phyloP scores from a whole-genome alignment of 2,329 filamentous ascomycete species.

The Paracamarosporium sp. region DNA sequence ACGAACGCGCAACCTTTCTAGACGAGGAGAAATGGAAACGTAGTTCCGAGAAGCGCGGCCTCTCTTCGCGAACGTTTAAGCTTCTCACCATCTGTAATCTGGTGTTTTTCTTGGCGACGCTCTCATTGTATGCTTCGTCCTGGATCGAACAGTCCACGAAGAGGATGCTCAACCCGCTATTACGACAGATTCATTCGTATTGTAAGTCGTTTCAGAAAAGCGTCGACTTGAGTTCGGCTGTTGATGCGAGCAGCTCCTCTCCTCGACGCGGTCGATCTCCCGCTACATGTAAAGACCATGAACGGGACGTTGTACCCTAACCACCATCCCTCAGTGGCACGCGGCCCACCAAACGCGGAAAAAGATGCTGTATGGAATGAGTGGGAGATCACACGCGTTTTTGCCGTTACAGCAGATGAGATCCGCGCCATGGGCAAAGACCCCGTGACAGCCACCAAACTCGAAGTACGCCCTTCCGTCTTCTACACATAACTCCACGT shows the following conservation, averaged over 20 bases:
- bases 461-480: conserved; percentile 1
- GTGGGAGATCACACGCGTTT: conserved; percentile 20
- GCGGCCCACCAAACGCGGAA: conserved; percentile 11
- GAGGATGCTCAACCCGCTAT: background rate
- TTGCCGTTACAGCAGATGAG: conserved; percentile 11
- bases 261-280: background rate
- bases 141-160: background rate
- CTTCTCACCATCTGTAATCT: background rate
- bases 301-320: conserved; percentile 1
- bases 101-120: background rate
- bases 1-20: conserved; percentile 1
- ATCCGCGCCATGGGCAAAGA: conserved; percentile 15
- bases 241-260: background rate
- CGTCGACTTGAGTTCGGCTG: too few species aligned
- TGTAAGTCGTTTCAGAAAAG: background rate
- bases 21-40: background rate
- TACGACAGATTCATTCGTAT: background rate
- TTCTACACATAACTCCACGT: too few species aligned
- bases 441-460: conserved; percentile 9
- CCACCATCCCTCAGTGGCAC: conserved; percentile 1
- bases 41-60: background rate
- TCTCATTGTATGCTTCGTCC: conserved; percentile 1
- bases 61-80: background rate
- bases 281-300: conserved; percentile 1
- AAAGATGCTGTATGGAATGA: conserved; percentile 18